These are phyloP conservation scores for Pichia sp. DNA, from an alignment of 1,139 yeast genomes.

Conservation along the genomic window DNA sequence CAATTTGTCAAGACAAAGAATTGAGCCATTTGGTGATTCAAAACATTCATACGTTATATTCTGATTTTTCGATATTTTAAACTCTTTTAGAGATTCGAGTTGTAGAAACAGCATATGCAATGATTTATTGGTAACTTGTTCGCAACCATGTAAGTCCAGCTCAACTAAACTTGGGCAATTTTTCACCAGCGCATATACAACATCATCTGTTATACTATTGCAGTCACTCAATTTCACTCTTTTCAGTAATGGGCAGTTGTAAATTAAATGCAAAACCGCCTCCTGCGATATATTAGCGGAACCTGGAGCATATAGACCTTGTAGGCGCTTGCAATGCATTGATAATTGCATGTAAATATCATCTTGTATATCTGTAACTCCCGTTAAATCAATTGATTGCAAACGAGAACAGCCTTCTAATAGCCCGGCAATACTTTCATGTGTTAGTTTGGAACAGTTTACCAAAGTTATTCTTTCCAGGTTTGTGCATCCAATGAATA, in stretches of 20 bases:
- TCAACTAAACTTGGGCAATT: constrained; percentile 81
- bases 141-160: constrained; percentile 81
- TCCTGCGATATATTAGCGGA: constrained; percentile 65
- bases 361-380: constrained; percentile 68
- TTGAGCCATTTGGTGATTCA: constrained; percentile 37
- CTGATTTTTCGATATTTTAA: constrained; percentile 70
- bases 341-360: constrained; percentile 70
- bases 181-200: constrained; percentile 57
- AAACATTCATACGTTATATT: constrained; percentile 66
- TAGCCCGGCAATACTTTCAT: constrained; percentile 57
- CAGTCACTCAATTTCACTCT: constrained; percentile 80
- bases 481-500: constrained; percentile 63
- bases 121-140: constrained; percentile 62
- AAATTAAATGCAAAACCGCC: constrained; percentile 58
- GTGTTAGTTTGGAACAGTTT: constrained; percentile 66
- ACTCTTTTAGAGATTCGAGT: constrained; percentile 71
- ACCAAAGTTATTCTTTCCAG: constrained; percentile 83
- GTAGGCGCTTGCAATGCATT: constrained; percentile 65
- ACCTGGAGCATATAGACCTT: constrained; percentile 87
- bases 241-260: constrained; percentile 68
- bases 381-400: constrained; percentile 85
- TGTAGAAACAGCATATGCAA: constrained; percentile 59
- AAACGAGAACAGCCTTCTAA: constrained; percentile 61
- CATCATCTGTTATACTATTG: constrained; percentile 59
- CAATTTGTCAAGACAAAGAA: constrained; percentile 46